These are phyloP conservation scores for Talaromyces trachyspermus DNA, from an alignment of 495 filamentous ascomycete genomes.

Conservation along the genomic window DNA sequence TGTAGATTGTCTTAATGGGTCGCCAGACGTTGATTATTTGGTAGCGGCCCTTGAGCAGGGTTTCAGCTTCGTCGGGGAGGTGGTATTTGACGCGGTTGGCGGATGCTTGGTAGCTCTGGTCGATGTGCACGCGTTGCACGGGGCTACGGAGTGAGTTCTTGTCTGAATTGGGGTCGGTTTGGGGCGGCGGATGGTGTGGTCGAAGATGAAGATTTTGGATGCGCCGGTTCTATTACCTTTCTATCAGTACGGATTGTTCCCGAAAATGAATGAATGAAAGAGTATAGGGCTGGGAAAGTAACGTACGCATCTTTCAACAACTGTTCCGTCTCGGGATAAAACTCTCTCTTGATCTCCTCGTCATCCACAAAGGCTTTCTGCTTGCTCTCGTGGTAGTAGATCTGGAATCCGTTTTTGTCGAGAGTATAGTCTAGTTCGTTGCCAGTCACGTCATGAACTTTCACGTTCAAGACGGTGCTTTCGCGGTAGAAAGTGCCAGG, in stretches of 20 bases:
- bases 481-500: constrained; percentile 47
- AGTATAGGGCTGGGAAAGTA: too few species aligned
- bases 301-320: constrained; percentile 53
- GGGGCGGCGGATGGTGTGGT: constrained; percentile 66
- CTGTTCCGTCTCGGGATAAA: constrained; percentile 61
- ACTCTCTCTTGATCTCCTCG: constrained; percentile 56
- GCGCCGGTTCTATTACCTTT: constrained; percentile 39
- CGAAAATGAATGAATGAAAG: background rate
- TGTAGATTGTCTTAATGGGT: constrained; percentile 55
- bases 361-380: constrained; percentile 53
- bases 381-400: constrained; percentile 36
- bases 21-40: constrained; percentile 81
- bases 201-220: constrained; percentile 59
- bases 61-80: constrained; percentile 53
- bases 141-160: constrained; percentile 44
- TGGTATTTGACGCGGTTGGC: constrained; percentile 50
- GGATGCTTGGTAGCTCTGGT: constrained; percentile 58
- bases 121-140: constrained; percentile 62
- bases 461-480: constrained; percentile 18
- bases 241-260: background rate
- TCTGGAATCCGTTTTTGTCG: constrained; percentile 44
- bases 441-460: constrained; percentile 41
- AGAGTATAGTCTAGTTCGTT: constrained; percentile 42
- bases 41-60: constrained; percentile 54
- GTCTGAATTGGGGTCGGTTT: constrained; percentile 18